Evolutionary conservation across 2,329 filamentous ascomycete genomes (phyloP).

Genomic region (Fusarium verticillioides): DNA sequence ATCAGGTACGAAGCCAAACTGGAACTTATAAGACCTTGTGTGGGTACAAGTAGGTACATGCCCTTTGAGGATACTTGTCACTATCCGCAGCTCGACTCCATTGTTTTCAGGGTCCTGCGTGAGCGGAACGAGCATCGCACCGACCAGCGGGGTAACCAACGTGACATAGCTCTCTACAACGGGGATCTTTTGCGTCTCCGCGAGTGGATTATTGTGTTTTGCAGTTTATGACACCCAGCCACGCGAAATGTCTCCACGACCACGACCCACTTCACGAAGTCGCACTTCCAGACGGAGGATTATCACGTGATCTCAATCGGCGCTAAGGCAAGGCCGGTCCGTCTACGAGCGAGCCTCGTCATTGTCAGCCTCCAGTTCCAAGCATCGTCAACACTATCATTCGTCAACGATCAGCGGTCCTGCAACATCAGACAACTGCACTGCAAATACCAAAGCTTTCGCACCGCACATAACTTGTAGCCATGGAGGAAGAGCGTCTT

Average conservation of each 20-base stretch:
- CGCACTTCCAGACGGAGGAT: background rate
- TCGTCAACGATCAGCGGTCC: conserved; percentile 6
- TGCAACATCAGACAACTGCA: background rate
- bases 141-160: conserved; percentile 34
- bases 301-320: conserved; percentile 31
- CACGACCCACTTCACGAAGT: background rate
- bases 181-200: conserved; percentile 31
- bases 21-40: conserved; percentile 4
- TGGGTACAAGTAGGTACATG: background rate
- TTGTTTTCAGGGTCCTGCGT: conserved; percentile 31
- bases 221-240: conserved; percentile 25
- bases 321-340: conserved; percentile 29
- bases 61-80: conserved; percentile 18
- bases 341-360: conserved; percentile 43
- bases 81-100: conserved; percentile 10
- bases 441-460: background rate
- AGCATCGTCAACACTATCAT: conserved; percentile 30
- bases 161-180: conserved; percentile 32
- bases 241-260: conserved; percentile 5
- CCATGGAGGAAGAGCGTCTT: conserved; percentile 73
- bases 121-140: conserved; percentile 29
- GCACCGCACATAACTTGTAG: background rate
- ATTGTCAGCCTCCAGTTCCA: conserved; percentile 39
- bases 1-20: conserved; percentile 5
- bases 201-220: conserved; percentile 37